phyloP scores from a whole-genome alignment of 2,329 filamentous ascomycete genomes.

The Exserohilum turcica region DNA sequence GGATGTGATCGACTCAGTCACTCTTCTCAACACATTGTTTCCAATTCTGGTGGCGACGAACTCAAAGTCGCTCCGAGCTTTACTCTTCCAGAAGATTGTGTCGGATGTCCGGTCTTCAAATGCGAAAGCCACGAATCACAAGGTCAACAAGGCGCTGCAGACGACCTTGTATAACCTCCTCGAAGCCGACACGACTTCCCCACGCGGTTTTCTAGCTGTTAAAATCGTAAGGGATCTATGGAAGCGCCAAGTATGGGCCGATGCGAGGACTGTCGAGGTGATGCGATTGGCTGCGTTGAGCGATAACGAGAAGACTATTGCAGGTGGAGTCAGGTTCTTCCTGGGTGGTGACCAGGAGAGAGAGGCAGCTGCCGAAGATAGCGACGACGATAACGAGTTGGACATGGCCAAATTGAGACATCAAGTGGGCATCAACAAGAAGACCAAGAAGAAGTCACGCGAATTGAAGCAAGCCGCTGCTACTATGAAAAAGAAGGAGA shows the following conservation, averaged over 20 bases:
- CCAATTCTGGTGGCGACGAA: conserved; percentile 90
- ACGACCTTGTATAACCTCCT: conserved; percentile 91
- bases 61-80: conserved; percentile 82
- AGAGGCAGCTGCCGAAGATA: conserved; percentile 83
- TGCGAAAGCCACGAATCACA: conserved; percentile 85
- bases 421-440: conserved; percentile 92
- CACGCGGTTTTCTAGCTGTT: conserved; percentile 92
- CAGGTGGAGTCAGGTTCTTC: conserved; percentile 90
- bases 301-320: conserved; percentile 90
- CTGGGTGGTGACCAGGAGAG: conserved; percentile 94
- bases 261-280: conserved; percentile 92
- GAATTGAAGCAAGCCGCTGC: conserved; percentile 78
- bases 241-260: conserved; percentile 95
- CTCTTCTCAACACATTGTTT: conserved; percentile 87
- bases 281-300: conserved; percentile 93
- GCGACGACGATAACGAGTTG: conserved; percentile 71
- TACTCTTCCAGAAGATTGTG: conserved; percentile 89
- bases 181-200: conserved; percentile 79
- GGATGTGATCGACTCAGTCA: conserved; percentile 83
- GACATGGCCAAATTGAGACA: conserved; percentile 85
- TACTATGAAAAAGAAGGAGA: conserved; percentile 78
- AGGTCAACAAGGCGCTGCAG: conserved; percentile 89
- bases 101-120: conserved; percentile 90
- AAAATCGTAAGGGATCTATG: conserved; percentile 94
- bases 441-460: conserved; percentile 84